Evolutionary conservation across 2,329 filamentous ascomycete species (phyloP).

Genomic region (Emmonsiellopsis sp.): DNA sequence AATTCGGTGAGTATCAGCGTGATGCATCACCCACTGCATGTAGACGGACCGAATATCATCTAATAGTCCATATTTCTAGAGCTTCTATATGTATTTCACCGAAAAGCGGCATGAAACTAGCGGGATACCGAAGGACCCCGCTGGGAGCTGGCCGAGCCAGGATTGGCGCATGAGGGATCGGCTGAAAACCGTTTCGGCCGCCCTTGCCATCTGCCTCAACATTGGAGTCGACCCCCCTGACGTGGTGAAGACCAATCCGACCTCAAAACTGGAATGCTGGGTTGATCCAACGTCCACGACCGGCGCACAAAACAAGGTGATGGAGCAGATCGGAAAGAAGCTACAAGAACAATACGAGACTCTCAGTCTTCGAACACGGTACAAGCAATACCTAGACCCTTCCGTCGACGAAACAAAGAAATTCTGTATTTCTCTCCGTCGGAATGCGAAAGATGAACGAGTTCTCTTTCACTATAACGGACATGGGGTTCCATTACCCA

Average conservation of each 20-base stretch:
- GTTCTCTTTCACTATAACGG: conserved; percentile 99
- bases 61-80: conserved; percentile 44
- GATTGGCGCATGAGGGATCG: conserved; percentile 98
- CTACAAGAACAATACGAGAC: conserved; percentile 96
- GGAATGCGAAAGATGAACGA: conserved; percentile 91
- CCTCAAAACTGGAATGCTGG: conserved; percentile 93
- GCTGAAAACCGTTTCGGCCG: conserved; percentile 91
- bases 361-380: conserved; percentile 86
- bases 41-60: conserved; percentile 4
- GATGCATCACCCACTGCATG: not conserved
- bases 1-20: conserved; percentile 56
- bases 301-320: conserved; percentile 65
- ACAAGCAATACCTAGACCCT: conserved; percentile 93
- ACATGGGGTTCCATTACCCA: conserved; percentile 92
- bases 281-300: conserved; percentile 78
- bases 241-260: conserved; percentile 89
- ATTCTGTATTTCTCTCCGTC: conserved; percentile 79
- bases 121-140: conserved; percentile 64
- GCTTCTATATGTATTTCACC: conserved; percentile 99
- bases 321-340: conserved; percentile 91
- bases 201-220: conserved; percentile 88
- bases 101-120: conserved; percentile 96
- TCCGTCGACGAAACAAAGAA: conserved; percentile 97
- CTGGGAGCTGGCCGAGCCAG: conserved; percentile 53
- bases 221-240: conserved; percentile 97